These are phyloP conservation scores for Erigeron canadensis DNA, from an alignment of 129 eudicot species.

Conservation along the genomic window DNA sequence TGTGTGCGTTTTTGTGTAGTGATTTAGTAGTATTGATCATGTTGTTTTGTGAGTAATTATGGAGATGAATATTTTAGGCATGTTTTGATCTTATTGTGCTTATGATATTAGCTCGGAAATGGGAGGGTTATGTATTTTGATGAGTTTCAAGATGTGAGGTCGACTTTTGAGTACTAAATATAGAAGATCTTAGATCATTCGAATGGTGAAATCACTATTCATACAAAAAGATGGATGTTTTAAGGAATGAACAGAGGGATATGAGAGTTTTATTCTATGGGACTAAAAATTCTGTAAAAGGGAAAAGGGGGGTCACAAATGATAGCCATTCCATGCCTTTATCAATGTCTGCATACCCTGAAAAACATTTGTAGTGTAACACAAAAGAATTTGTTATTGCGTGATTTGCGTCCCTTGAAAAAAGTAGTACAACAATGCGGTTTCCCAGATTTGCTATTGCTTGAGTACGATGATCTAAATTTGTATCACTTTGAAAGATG, in stretches of 20 bases:
- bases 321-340: not conserved
- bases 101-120: not conserved
- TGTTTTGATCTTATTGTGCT: not conserved
- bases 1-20: not conserved
- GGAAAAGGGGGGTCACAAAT: not conserved
- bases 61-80: not conserved
- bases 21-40: not conserved
- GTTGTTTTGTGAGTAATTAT: not conserved
- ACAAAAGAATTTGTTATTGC: too few relatives aligned
- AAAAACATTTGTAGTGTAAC: not conserved
- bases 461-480: not conserved
- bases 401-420: too few relatives aligned
- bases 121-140: not conserved
- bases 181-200: not conserved
- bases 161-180: not conserved
- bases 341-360: not conserved
- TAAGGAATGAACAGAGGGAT: not conserved
- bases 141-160: not conserved
- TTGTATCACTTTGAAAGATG: conserved; percentile 14
- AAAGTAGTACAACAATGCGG: too few relatives aligned
- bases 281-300: too few relatives aligned
- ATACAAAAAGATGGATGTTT: not conserved
- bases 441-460: not conserved
- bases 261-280: not conserved
- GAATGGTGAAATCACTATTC: not conserved